Evolutionary conservation across 192 early-diverging fungal genomes (phyloP).

Genomic region (Funneliformis geosporum): DNA sequence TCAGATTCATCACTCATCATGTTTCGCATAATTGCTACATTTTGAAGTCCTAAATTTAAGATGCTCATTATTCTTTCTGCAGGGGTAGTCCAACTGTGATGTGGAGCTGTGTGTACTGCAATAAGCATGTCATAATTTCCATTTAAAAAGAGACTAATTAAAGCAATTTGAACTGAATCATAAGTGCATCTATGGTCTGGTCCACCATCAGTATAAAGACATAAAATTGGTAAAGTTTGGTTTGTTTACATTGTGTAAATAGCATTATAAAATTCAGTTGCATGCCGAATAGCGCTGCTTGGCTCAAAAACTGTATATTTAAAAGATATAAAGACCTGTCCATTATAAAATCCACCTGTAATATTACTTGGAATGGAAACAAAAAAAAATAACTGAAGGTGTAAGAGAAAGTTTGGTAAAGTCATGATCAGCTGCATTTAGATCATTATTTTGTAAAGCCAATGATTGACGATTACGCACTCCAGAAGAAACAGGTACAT

Average conservation of each 20-base stretch:
- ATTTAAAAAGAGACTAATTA: neutral
- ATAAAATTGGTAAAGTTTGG: neutral
- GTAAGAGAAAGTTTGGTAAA: neutral
- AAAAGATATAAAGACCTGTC: neutral
- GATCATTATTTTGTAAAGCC: neutral
- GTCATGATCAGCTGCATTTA: neutral
- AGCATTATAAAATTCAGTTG: neutral
- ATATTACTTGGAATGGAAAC: neutral
- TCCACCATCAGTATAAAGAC: neutral
- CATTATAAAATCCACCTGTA: neutral
- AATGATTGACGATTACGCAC: neutral
- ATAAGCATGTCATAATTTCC: neutral
- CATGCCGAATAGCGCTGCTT: neutral
- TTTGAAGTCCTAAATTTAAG: neutral
- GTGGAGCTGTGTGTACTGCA: neutral
- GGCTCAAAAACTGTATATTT: neutral
- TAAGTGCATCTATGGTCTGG: neutral
- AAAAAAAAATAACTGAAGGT: slow-evolving; percentile 3
- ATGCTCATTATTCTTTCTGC: neutral
- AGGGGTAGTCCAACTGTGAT: neutral
- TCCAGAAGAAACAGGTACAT: neutral
- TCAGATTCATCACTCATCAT: neutral
- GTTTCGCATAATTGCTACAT: neutral
- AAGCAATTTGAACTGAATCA: neutral
- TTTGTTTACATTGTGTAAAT: too few relatives aligned